Evolutionary conservation across 495 filamentous ascomycete species (phyloP).

Genomic region (Lentithecium fluviatile): DNA sequence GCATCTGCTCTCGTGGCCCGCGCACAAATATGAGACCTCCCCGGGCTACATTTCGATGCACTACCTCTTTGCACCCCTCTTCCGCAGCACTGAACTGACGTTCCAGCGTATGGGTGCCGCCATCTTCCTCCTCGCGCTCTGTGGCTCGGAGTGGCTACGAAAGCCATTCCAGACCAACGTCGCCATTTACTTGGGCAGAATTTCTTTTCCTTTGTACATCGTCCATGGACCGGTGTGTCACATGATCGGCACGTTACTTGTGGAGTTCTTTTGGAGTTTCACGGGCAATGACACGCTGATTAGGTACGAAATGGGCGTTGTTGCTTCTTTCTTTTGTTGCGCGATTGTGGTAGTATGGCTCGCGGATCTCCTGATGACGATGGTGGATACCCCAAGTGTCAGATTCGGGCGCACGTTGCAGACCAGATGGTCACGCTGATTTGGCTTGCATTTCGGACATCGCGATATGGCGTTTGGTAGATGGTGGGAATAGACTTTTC

Average conservation of each 20-base stretch:
- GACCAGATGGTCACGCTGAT: constrained; percentile 32
- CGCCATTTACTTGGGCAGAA: constrained; percentile 51
- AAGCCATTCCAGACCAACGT: constrained; percentile 18
- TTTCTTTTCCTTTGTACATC: constrained; percentile 54
- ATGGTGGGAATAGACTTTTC: no score
- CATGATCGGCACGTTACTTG: constrained; percentile 45
- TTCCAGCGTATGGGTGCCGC: constrained; percentile 19
- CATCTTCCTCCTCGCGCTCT: constrained; percentile 10
- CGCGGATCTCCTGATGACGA: constrained; percentile 59
- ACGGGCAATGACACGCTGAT: constrained; percentile 54
- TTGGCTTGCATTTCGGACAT: neutral
- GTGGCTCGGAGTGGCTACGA: constrained; percentile 10
- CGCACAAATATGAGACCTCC: constrained; percentile 9
- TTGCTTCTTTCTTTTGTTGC: constrained; percentile 49
- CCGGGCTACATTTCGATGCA: constrained; percentile 22
- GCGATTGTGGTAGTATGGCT: constrained; percentile 54
- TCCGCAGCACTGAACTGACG: neutral
- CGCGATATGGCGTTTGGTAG: neutral
- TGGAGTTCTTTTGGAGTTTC: constrained; percentile 53
- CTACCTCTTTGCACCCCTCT: constrained; percentile 11
- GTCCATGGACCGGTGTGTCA: constrained; percentile 55
- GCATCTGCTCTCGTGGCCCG: constrained; percentile 28
- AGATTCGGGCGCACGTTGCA: constrained; percentile 57
- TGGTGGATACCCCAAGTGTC: constrained; percentile 59
- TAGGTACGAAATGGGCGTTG: constrained; percentile 53